A percentile compares a stretch with the other conserved stretches of the same genome.
These are phyloP conservation scores for Diplotaxis tenuifolia DNA, from an alignment of 345 rosid species.

Conservation along the genomic window DNA sequence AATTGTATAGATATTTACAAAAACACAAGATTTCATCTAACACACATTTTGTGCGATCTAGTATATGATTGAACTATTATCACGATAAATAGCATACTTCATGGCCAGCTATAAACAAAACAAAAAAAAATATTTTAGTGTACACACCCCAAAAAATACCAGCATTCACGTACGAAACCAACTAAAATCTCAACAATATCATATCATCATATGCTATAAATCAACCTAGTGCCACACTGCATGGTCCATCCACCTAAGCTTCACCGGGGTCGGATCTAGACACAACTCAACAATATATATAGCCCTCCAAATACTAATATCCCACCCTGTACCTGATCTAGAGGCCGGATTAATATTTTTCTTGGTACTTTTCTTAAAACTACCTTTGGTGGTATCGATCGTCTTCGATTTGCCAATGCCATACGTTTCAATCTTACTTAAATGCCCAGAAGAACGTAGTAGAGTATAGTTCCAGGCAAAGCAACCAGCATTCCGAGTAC, in stretches of 20 bases:
- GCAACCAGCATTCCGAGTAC: conserved; percentile 53
- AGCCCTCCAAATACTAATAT: no score
- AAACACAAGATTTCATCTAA: neutral
- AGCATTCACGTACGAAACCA: no score
- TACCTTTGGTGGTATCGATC: conserved; percentile 11
- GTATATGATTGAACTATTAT: neutral
- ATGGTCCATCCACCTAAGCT: no score
- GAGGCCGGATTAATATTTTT: conserved; percentile 3
- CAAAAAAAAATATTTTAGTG: no score
- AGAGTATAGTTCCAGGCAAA: conserved; percentile 47
- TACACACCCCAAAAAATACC: no score
- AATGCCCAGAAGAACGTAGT: conserved; percentile 43
- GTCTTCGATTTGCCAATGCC: conserved; percentile 16
- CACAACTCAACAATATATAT: no score
- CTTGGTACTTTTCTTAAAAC: neutral
- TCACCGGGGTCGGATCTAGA: no score
- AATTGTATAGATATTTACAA: neutral
- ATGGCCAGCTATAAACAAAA: no score
- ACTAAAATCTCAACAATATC: no score
- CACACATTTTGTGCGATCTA: neutral
- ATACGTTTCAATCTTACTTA: conserved; percentile 23
- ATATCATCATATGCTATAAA: no score
- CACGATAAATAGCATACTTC: no score
- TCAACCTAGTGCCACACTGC: no score
- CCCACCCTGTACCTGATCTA: conserved; percentile 24